Evolutionary conservation across 768 basidiomycete genomes (phyloP).

Genomic region (Auricularia cornea): DNA sequence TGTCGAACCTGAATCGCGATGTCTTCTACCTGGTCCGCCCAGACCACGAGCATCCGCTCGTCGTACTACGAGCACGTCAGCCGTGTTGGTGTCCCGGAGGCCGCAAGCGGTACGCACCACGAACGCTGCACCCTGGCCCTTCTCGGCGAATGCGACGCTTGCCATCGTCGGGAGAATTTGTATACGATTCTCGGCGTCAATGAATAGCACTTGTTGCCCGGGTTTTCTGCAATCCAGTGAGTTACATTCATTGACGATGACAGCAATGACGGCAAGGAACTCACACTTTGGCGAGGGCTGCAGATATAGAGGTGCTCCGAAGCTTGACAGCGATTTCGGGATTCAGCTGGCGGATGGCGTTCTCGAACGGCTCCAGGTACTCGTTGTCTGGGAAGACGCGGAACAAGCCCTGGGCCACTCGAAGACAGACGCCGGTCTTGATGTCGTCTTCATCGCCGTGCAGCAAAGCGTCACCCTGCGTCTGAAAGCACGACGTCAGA

Average conservation of each 20-base stretch:
- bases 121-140: conserved; percentile 6
- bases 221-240: not conserved
- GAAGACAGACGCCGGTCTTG: conserved; percentile 5
- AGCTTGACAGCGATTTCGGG: conserved; percentile 7
- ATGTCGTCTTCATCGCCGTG: not conserved
- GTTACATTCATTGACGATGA: not conserved
- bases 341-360: conserved; percentile 1
- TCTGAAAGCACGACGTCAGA: not conserved
- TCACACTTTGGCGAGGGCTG: not conserved
- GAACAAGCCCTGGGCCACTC: conserved; percentile 1
- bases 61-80: not conserved
- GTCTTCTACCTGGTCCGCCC: conserved; percentile 5
- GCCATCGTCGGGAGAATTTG: conserved; percentile 4
- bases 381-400: conserved; percentile 7
- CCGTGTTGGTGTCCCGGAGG: not conserved
- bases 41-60: conserved; percentile 6
- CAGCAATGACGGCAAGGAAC: not conserved
- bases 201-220: not conserved
- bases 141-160: conserved; percentile 2
- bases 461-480: not conserved
- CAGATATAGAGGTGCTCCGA: not conserved
- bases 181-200: conserved; percentile 4
- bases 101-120: conserved; percentile 1
- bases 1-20: conserved; percentile 32
- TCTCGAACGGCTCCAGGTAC: conserved; percentile 4